Conservation (phyloP, 495 filamentous ascomycete species). For the Neurospora sublineolata region DNA sequence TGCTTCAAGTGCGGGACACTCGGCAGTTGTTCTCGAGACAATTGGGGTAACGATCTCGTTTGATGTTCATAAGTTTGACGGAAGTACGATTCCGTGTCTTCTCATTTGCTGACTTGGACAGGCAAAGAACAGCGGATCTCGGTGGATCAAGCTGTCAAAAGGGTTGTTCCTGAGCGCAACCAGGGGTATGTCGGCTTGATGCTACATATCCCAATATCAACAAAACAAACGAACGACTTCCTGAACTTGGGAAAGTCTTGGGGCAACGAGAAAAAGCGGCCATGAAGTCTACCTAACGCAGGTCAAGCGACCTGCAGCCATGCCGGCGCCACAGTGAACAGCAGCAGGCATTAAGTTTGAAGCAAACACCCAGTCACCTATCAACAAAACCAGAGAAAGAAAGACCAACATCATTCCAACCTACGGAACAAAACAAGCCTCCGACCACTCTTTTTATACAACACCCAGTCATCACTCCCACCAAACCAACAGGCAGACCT, state of each 20-base stretch:
- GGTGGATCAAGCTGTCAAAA: neutral
- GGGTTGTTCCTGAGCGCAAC: neutral
- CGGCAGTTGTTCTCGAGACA: neutral
- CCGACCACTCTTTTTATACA: neutral
- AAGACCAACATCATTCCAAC: neutral
- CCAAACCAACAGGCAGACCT: neutral
- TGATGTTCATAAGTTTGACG: neutral
- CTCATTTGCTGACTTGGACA: neutral
- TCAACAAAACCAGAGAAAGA: neutral
- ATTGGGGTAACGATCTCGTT: neutral
- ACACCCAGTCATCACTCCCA: neutral
- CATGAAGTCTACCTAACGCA: neutral
- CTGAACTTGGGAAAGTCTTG: neutral
- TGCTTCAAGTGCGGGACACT: neutral
- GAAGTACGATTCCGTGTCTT: neutral
- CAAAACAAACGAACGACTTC: neutral
- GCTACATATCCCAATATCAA: neutral
- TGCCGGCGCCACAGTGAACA: neutral
- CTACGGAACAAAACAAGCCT: neutral
- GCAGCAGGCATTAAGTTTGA: neutral
- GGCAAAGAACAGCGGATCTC: neutral
- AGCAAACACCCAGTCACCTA: neutral
- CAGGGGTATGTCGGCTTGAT: neutral
- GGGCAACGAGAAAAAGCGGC: neutral
- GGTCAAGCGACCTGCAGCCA: neutral